Base-by-base conservation (phyloP, 83 land plant genomes). In the Larix sibirica region DNA sequence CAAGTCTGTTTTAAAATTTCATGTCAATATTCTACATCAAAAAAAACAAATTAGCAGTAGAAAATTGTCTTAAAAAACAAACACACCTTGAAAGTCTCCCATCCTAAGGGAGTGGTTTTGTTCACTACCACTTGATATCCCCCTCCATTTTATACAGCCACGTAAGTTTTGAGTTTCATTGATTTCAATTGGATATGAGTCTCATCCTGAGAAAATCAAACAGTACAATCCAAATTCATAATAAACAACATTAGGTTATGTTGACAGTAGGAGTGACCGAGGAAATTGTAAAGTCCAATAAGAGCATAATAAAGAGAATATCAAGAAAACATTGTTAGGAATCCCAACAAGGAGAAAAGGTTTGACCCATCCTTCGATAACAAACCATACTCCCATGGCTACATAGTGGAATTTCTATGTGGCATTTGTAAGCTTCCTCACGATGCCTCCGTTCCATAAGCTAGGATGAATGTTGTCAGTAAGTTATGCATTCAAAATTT, bases 51-150 rank as follows among this genome's bases (percentile, higher is more conserved):
- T 44, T 4, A 44, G 50, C 10, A 44, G 50, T 0, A 44, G 1
- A 7, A 44, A 44, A 1, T 7, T 44, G 1, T 9, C 1, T 7
- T 7, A 6, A 44, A 44, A 44, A 7, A 44, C 50, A 44, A 44
- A 44, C 58, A 70, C 36, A 93, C 97, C 83, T 61, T 91, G 82
- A 95, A 95, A 10, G 92, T 93, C 62, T 95, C 96, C 96, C 94
- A 95, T 20, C 86, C 86, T 1, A 90, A 93, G 20, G 92, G 85
- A 23, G 83, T 18, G 0, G 80, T 70, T 10, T 90, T 79, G 83
- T 95, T 91, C 6, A 91, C 92, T 62, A 89, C 96, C 26, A 95
- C 60, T 59, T 78, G 76, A 3, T 89, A 16, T n/a, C 94, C 97
- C 14, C 97, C 97, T 47, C 97, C 94, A 17, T 67, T 67, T 83